Evolutionary conservation across 108 stramenopile genomes (phyloP).

Genomic region (Cyclotella kingstonii): DNA sequence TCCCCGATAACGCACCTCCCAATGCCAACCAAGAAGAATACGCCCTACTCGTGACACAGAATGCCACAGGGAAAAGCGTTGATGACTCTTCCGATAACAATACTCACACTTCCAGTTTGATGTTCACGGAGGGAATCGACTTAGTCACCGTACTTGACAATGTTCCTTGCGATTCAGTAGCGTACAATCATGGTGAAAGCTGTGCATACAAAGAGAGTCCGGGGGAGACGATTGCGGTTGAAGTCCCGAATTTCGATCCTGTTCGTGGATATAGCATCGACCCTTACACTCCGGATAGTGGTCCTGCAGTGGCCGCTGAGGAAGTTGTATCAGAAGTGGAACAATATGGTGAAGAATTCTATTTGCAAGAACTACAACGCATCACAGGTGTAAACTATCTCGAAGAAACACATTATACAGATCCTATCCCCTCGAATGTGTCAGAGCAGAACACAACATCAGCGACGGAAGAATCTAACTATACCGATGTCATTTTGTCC

Average conservation of each 20-base stretch:
- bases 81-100: background rate
- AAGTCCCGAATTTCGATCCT: background rate
- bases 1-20: constrained; percentile 11
- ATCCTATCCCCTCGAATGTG: background rate
- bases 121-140: constrained; percentile 9
- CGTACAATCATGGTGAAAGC: no score
- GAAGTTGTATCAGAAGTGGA: constrained; percentile 1
- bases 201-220: no score
- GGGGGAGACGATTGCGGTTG: background rate
- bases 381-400: background rate
- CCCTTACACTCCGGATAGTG: background rate
- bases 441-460: no score
- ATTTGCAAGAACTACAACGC: background rate
- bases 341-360: background rate
- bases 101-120: background rate
- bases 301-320: background rate
- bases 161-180: background rate
- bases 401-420: background rate
- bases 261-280: background rate
- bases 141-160: background rate
- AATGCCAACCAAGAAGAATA: constrained; percentile 14
- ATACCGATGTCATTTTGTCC: background rate
- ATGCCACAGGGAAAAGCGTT: background rate
- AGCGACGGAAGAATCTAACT: no score
- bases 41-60: background rate